Conservation (phyloP, 768 basidiomycete species). For the Lentinula sp. region DNA sequence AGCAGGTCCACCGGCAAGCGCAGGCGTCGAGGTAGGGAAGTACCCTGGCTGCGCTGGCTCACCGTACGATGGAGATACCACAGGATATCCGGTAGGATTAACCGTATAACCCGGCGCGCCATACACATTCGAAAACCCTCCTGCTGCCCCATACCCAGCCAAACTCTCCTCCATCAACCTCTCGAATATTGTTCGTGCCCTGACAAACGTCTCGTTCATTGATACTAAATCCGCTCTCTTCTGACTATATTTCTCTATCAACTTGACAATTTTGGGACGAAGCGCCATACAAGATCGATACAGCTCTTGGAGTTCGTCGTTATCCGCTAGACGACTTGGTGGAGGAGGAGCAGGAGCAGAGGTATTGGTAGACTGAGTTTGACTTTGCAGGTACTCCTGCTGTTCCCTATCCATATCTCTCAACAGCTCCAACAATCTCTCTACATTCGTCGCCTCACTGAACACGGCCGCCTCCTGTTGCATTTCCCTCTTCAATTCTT, state of each 20-base stretch:
- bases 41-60: background rate
- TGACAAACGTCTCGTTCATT: conserved; percentile 92
- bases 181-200: conserved; percentile 86
- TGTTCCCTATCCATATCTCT: conserved; percentile 66
- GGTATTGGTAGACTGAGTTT: background rate
- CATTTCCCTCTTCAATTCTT: conserved; percentile 74
- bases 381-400: conserved; percentile 40
- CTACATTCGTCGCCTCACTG: conserved; percentile 78
- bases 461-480: conserved; percentile 89
- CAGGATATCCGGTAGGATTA: too few relatives aligned
- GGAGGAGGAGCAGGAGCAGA: background rate
- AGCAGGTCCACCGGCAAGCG: background rate
- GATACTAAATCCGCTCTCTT: conserved; percentile 92
- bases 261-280: conserved; percentile 90
- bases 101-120: background rate
- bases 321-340: conserved; percentile 53
- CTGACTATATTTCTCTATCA: conserved; percentile 96
- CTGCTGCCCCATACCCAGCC: conserved; percentile 64
- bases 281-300: conserved; percentile 87
- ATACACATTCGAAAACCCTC: background rate
- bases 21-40: background rate
- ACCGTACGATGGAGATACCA: background rate
- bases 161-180: conserved; percentile 90
- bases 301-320: conserved; percentile 91
- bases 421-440: conserved; percentile 71